A percentile compares a stretch with the other conserved stretches of the same genome.
These are phyloP conservation scores for Fusarium sp. DNA, from an alignment of 2,329 filamentous ascomycete species.

Conservation along the genomic window DNA sequence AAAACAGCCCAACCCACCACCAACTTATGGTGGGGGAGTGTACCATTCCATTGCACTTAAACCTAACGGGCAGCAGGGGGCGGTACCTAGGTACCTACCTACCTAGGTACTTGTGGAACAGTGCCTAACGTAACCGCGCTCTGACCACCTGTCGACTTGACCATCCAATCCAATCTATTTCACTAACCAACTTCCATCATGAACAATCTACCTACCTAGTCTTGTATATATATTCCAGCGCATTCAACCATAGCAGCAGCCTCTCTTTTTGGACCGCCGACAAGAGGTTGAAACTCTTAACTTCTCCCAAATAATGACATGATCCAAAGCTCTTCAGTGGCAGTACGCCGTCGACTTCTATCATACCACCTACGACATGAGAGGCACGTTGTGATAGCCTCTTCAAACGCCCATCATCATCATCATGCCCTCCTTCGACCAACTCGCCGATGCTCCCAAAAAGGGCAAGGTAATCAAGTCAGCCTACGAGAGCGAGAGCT, in stretches of 20 bases:
- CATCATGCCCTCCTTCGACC: slow-evolving; percentile 65
- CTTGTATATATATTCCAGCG: not conserved
- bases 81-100: slow-evolving; percentile 36
- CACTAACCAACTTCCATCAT: slow-evolving; percentile 28
- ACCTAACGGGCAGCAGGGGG: slow-evolving; percentile 24
- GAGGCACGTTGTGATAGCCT: slow-evolving; percentile 42
- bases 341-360: slow-evolving; percentile 27
- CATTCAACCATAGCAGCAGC: slow-evolving; percentile 2
- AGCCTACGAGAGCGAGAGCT: slow-evolving; percentile 87
- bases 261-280: not conserved
- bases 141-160: slow-evolving; percentile 8
- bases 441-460: slow-evolving; percentile 61
- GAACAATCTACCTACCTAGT: slow-evolving; percentile 9
- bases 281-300: not conserved
- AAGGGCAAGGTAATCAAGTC: slow-evolving; percentile 73
- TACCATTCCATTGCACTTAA: slow-evolving; percentile 26
- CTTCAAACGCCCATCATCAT: slow-evolving; percentile 35
- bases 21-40: slow-evolving; percentile 36
- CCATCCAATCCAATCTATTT: slow-evolving; percentile 2
- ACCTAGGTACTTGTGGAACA: slow-evolving; percentile 30
- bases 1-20: slow-evolving; percentile 2
- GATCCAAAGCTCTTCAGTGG: slow-evolving; percentile 29
- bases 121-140: slow-evolving; percentile 16
- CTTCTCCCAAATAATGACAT: slow-evolving; percentile 32
- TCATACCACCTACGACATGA: slow-evolving; percentile 42